phyloP scores from a whole-genome alignment of 257 asterid species.

The Solanum tarijense region DNA sequence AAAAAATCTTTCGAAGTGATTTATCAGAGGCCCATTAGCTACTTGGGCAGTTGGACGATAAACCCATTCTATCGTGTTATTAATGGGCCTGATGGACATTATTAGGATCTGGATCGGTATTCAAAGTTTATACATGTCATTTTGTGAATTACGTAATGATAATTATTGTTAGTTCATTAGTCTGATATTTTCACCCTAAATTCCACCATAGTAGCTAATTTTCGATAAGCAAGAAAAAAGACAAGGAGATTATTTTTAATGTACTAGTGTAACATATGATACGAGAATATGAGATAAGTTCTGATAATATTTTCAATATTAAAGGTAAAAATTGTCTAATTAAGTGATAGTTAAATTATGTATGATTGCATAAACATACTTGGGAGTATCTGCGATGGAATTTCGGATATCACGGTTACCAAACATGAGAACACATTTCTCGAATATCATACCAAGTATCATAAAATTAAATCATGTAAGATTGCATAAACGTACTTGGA shows the following conservation, averaged over 20 bases:
- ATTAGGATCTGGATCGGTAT: neutral
- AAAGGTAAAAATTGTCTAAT: neutral
- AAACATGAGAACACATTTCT: neutral
- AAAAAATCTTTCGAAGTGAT: neutral
- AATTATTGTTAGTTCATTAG: neutral
- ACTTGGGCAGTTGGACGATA: neutral
- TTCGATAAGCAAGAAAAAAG: neutral
- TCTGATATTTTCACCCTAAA: neutral
- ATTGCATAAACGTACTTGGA: too few species aligned
- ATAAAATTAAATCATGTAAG: neutral
- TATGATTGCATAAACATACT: neutral
- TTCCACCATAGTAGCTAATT: neutral
- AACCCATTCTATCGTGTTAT: neutral
- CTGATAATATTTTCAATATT: neutral
- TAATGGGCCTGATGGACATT: neutral
- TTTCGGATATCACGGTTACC: neutral
- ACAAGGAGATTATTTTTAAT: neutral
- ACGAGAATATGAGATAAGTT: neutral
- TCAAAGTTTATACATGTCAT: neutral
- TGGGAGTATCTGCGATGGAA: neutral
- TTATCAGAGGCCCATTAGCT: neutral
- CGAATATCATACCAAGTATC: fast-evolving
- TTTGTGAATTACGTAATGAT: neutral
- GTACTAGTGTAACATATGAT: neutral
- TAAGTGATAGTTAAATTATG: neutral